These are phyloP conservation scores for Apocynum venetum DNA, from an alignment of 257 asterid genomes.

Conservation along the genomic window DNA sequence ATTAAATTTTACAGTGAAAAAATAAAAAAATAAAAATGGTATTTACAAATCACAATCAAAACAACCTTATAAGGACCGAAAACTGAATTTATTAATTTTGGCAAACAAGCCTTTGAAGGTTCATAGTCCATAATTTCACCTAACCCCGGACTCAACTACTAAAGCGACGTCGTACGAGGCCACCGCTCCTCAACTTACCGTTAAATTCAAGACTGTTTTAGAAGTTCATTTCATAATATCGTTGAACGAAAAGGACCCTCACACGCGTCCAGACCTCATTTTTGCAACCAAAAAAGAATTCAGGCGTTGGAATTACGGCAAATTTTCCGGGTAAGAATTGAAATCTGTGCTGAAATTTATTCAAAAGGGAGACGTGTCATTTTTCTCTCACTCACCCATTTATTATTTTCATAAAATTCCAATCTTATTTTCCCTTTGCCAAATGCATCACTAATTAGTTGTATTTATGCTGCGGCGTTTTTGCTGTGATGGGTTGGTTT, in stretches of 20 bases:
- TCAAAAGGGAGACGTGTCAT: constrained; percentile 35
- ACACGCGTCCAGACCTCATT: constrained; percentile 29
- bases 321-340: constrained; percentile 26
- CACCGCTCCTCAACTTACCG: constrained; percentile 37
- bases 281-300: constrained; percentile 8
- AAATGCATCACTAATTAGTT: constrained; percentile 1
- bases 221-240: constrained; percentile 22
- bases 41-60: neutral
- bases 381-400: constrained; percentile 12
- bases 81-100: neutral
- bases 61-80: neutral
- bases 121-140: constrained; percentile 11
- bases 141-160: constrained; percentile 4
- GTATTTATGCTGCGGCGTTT: neutral
- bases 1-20: neutral
- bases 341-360: neutral
- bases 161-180: constrained; percentile 23
- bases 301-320: constrained; percentile 60
- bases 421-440: constrained; percentile 8
- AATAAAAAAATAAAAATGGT: neutral
- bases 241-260: constrained; percentile 16
- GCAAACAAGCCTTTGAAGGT: constrained; percentile 10
- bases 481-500: constrained; percentile 16
- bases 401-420: constrained; percentile 20
- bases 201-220: constrained; percentile 24